A percentile compares a stretch with the other conserved stretches of the same genome.
phyloP scores from a whole-genome alignment of 1,284 basidiomycete genomes.

The Rhodotorula sp. region DNA sequence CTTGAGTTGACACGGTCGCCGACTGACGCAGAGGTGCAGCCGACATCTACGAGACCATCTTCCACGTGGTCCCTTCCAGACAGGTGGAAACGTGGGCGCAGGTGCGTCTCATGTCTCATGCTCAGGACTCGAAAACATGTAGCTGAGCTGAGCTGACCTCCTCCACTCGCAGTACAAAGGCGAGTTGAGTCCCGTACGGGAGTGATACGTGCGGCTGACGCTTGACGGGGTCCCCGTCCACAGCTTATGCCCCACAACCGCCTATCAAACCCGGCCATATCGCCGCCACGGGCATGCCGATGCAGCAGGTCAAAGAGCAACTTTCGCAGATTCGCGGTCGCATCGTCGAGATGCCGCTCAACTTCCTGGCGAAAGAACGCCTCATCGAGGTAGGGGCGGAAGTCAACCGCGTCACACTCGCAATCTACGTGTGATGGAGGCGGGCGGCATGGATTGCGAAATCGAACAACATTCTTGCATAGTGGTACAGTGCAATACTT shows the following conservation, averaged over 20 bases:
- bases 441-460: too few relatives aligned
- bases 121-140: too few relatives aligned
- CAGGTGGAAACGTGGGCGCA: slow-evolving; percentile 59
- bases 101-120: slow-evolving; percentile 18
- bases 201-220: background rate
- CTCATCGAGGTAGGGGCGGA: slow-evolving; percentile 23
- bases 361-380: slow-evolving; percentile 1
- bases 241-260: slow-evolving; percentile 21
- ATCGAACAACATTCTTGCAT: too few relatives aligned
- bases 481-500: too few relatives aligned
- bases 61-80: slow-evolving; percentile 77
- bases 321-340: slow-evolving; percentile 61
- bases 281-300: slow-evolving; percentile 47
- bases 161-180: slow-evolving; percentile 11
- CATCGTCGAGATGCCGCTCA: background rate
- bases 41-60: slow-evolving; percentile 75
- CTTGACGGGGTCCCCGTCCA: background rate
- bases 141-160: background rate
- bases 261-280: slow-evolving; percentile 71
- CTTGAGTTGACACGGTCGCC: background rate
- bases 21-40: slow-evolving; percentile 53
- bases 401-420: slow-evolving; percentile 33
- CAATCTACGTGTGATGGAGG: slow-evolving; percentile 10
- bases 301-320: slow-evolving; percentile 51
- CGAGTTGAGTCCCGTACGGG: background rate